These are phyloP conservation scores for Beauveria rudraprayagi DNA, from an alignment of 2,329 filamentous ascomycete species.

Conservation along the genomic window DNA sequence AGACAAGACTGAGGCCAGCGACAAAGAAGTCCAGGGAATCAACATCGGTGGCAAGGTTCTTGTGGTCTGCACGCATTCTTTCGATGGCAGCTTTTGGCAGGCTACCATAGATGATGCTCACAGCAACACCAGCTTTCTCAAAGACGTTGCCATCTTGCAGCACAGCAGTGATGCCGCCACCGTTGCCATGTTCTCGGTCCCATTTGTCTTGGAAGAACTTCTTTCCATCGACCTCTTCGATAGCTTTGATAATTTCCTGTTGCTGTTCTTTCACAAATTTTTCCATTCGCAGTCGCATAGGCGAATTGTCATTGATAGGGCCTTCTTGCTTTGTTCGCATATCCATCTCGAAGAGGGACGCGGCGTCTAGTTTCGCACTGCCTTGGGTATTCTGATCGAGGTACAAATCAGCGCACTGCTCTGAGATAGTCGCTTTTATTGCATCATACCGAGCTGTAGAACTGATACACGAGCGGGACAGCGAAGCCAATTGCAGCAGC, in stretches of 20 bases:
- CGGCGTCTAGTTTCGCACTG: constrained; percentile 45
- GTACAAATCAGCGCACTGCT: not conserved
- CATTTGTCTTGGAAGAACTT: constrained; percentile 80
- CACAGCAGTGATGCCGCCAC: constrained; percentile 89
- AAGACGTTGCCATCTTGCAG: constrained; percentile 95
- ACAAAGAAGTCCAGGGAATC: constrained; percentile 92
- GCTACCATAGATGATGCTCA: constrained; percentile 88
- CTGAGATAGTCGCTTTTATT: not conserved
- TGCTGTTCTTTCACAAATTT: constrained; percentile 92
- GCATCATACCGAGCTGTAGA: constrained; percentile 23
- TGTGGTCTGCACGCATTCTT: constrained; percentile 93
- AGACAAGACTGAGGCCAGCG: constrained; percentile 81
- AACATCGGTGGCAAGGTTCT: constrained; percentile 70
- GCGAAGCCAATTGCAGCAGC: constrained; percentile 42
- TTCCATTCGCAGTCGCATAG: constrained; percentile 98
- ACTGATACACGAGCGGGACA: constrained; percentile 48
- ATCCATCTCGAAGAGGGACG: constrained; percentile 79
- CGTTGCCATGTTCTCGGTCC: constrained; percentile 80
- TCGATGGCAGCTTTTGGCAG: constrained; percentile 80
- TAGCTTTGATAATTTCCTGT: constrained; percentile 71
- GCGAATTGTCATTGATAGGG: constrained; percentile 62
- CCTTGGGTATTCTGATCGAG: constrained; percentile 32
- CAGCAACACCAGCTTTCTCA: constrained; percentile 94
- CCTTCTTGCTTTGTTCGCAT: constrained; percentile 67
- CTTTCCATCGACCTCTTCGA: constrained; percentile 76